These are phyloP conservation scores for Pythium angustatum DNA, from an alignment of 352 stramenopile genomes.

Conservation along the genomic window DNA sequence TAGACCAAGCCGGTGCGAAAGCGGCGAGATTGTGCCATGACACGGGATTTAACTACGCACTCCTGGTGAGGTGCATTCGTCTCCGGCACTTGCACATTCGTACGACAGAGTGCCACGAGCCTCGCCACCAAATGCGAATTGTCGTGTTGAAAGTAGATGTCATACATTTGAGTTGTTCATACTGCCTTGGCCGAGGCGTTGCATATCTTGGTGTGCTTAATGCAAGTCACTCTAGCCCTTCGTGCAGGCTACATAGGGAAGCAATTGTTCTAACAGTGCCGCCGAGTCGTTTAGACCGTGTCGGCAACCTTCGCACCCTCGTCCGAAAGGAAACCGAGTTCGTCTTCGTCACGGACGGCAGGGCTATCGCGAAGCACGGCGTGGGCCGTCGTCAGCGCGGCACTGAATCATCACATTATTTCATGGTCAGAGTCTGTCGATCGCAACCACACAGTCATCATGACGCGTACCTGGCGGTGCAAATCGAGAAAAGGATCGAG, in stretches of 20 bases:
- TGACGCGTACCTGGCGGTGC: constrained; percentile 73
- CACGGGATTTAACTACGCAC: too few species aligned
- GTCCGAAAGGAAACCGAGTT: constrained; percentile 75
- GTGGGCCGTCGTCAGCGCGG: constrained; percentile 74
- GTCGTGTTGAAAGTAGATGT: not conserved
- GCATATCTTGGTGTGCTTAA: not conserved
- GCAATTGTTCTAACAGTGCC: not conserved
- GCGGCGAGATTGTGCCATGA: too few species aligned
- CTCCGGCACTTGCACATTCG: too few species aligned
- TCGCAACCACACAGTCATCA: too few species aligned
- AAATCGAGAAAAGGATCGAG: constrained; percentile 88
- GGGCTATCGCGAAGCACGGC: constrained; percentile 79
- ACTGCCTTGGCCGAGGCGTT: not conserved
- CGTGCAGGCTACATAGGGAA: not conserved
- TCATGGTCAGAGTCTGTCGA: too few species aligned
- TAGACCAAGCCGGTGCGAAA: too few species aligned
- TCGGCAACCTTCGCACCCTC: constrained; percentile 69
- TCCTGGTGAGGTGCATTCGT: too few species aligned
- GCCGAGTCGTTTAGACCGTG: constrained; percentile 45
- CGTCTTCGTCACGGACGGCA: constrained; percentile 73
- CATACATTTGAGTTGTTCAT: constrained; percentile 9
- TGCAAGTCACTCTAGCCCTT: not conserved
- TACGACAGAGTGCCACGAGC: too few species aligned
- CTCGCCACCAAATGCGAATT: too few species aligned
- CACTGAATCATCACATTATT: constrained; percentile 33